Evolutionary conservation across 2,329 filamentous ascomycete species (phyloP).

Genomic region (Scedosporium aurantiacum): DNA sequence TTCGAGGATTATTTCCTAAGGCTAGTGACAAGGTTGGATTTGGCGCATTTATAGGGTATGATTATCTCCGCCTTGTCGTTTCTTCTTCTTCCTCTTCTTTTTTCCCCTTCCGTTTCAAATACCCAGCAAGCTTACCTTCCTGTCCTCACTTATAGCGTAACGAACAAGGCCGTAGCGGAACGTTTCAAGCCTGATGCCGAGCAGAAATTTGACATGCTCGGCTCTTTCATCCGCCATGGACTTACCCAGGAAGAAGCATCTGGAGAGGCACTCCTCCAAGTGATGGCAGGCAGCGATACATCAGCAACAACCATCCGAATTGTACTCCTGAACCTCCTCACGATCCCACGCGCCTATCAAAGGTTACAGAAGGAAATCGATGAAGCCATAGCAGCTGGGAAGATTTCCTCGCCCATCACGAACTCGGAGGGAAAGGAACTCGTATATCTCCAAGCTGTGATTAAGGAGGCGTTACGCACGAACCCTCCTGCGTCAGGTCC

Average conservation of each 20-base stretch:
- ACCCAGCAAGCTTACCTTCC: not conserved
- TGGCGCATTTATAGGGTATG: slow-evolving; percentile 23
- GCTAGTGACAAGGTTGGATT: slow-evolving; percentile 27
- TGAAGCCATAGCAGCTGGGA: slow-evolving; percentile 12
- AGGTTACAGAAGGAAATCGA: slow-evolving; percentile 40
- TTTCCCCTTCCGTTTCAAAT: no score
- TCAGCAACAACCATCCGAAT: slow-evolving; percentile 27
- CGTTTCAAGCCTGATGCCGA: slow-evolving; percentile 13
- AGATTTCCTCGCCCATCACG: slow-evolving; percentile 18
- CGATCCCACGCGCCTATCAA: slow-evolving; percentile 32
- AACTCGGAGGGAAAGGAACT: slow-evolving; percentile 27
- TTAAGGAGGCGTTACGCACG: slow-evolving; percentile 36
- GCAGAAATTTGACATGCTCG: slow-evolving; percentile 25
- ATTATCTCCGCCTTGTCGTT: slow-evolving; percentile 5
- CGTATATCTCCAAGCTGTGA: slow-evolving; percentile 37
- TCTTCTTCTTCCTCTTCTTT: not conserved
- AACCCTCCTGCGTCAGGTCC: slow-evolving; percentile 30
- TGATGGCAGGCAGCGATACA: slow-evolving; percentile 28
- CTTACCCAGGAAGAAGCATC: slow-evolving; percentile 17
- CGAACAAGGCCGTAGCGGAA: slow-evolving; percentile 9
- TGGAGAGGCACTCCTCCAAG: slow-evolving; percentile 21
- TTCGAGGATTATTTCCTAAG: slow-evolving; percentile 29
- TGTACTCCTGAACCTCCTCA: slow-evolving; percentile 39
- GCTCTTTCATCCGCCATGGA: slow-evolving; percentile 28
- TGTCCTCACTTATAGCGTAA: not conserved